Evolutionary conservation across 495 filamentous ascomycete genomes (phyloP), one percentile per base, ranked within the genome.

Genomic region (Aspergillus incahuasiensis): DNA sequence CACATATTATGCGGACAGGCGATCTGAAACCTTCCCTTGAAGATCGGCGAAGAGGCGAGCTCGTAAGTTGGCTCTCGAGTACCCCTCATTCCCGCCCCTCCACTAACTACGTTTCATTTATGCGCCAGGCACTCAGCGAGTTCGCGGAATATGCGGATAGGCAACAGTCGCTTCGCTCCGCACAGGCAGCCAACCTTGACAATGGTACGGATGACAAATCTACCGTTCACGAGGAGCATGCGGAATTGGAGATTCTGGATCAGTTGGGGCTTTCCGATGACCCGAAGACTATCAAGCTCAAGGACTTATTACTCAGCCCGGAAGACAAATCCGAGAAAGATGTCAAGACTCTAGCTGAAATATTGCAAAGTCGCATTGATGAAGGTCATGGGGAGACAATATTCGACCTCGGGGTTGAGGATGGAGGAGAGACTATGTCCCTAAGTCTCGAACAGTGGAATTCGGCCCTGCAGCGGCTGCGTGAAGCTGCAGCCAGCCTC

Each of bases 71-170:
- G n/a, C 19, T 45, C 32, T 34, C 28, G 22, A 28, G 22, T 42
- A 25, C 28, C 42, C 52, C 25, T 48, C 30, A 28, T 28, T 54
- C 34, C 22, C 24, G 48, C 19, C 42, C 54, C 55, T 56, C 50
- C 59, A 43, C 32, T 48, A 49, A 45, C 34, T 35, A 35, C 32
- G 32, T 35, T 43, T 16, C n/a, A 28, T 28, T n/a, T 16, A 4
- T n/a, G 9, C 25, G 21, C 25, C 57, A 94, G 89, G 94, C 94
- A 18, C 79, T 98, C 55, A 92, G 88, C 78, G 94, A 97, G 61
- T 98, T 98, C 66, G 91, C 95, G 68, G 94, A 97, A 69, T 97
- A 96, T 61, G 95, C 96, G 55, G 91, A 97, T 69, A 86, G 92
- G 71, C 91, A 98, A 68, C 92, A 97, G 69, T 80, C 82, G 4